phyloP scores from a whole-genome alignment of 1,284 basidiomycete genomes.

The Ceratobasidium sp. region DNA sequence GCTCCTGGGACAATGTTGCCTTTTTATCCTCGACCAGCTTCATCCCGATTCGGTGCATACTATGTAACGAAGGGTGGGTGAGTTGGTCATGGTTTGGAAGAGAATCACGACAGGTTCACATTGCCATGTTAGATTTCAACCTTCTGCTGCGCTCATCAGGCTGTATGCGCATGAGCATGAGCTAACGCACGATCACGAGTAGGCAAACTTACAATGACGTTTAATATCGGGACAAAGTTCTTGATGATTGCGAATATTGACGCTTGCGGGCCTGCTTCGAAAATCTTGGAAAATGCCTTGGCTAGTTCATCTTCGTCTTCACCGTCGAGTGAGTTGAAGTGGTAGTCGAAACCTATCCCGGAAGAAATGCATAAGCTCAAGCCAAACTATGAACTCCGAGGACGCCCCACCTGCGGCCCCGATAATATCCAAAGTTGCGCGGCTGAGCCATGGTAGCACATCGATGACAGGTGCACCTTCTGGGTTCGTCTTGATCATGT shows the following conservation, averaged over 20 bases:
- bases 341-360: slow-evolving; percentile 56
- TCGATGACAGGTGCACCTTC: slow-evolving; percentile 52
- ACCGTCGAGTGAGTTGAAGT: slow-evolving; percentile 52
- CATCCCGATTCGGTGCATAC: slow-evolving; percentile 52
- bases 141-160: slow-evolving; percentile 49
- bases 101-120: neutral
- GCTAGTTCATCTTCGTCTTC: slow-evolving; percentile 49
- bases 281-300: slow-evolving; percentile 51
- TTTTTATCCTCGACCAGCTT: slow-evolving; percentile 55
- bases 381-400: neutral
- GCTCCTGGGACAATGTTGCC: slow-evolving; percentile 48
- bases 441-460: slow-evolving; percentile 55
- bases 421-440: slow-evolving; percentile 59
- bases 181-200: too few relatives aligned
- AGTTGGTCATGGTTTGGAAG: neutral
- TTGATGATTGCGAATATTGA: neutral
- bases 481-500: slow-evolving; percentile 12
- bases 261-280: slow-evolving; percentile 38
- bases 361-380: slow-evolving; percentile 51
- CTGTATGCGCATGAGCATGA: slow-evolving; percentile 11
- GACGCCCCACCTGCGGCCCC: slow-evolving; percentile 55
- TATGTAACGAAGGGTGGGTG: neutral
- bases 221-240: neutral
- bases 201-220: slow-evolving; percentile 2
- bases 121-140: slow-evolving; percentile 14